Conservation (phyloP, 2,329 filamentous ascomycete genomes). For the Rutstroemia sp. region DNA sequence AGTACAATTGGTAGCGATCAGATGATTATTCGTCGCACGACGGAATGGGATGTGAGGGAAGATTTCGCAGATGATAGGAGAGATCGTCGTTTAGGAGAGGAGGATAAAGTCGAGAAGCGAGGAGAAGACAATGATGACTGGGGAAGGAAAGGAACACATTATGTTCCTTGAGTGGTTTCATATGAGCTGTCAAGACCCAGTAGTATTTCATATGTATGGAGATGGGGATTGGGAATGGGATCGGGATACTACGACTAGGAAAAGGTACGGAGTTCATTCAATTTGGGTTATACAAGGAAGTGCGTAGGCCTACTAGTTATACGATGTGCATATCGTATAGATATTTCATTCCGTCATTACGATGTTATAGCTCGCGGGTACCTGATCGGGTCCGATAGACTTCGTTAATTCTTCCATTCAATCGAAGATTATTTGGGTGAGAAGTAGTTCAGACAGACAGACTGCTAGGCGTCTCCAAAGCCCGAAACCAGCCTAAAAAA, state of each 20-base stretch:
- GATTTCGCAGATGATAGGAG: neutral
- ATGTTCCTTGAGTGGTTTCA: neutral
- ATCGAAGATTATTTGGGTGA: neutral
- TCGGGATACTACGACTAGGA: no score
- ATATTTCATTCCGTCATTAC: no score
- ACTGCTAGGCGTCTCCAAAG: neutral
- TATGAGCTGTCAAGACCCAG: no score
- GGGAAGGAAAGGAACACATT: neutral
- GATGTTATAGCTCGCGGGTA: no score
- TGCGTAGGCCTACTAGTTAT: no score
- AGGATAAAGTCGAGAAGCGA: neutral
- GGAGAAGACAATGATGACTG: neutral
- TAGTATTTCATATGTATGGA: no score
- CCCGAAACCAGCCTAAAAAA: constrained; percentile 1
- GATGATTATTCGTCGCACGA: constrained; percentile 16
- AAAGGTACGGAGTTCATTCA: no score
- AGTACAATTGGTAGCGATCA: constrained; percentile 13
- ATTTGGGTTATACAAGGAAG: no score
- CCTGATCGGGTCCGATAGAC: no score
- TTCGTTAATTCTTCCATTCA: no score
- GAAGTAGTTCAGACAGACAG: neutral
- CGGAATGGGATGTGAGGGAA: constrained; percentile 15
- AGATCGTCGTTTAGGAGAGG: neutral
- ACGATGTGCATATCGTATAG: no score
- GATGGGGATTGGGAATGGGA: neutral